Evolutionary conservation across 1,284 basidiomycete genomes (phyloP).

Genomic region (Heterobasidion irregulare): DNA sequence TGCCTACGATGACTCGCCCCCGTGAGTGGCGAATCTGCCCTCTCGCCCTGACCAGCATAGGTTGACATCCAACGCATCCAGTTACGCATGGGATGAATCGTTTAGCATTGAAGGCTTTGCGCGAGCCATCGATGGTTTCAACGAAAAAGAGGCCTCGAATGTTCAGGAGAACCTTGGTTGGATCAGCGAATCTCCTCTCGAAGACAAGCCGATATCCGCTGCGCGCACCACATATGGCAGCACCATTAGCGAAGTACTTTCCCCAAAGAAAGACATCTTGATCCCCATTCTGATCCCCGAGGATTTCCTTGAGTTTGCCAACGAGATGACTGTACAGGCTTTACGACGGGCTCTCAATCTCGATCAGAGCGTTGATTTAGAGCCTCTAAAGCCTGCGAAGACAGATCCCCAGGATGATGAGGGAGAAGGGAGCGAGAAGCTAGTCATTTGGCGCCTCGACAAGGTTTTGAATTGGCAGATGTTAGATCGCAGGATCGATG

Average conservation of each 20-base stretch:
- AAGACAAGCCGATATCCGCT: not conserved
- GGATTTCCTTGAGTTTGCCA: not conserved
- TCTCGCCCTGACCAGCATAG: not conserved
- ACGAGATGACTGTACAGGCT: not conserved
- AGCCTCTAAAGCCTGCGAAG: not conserved
- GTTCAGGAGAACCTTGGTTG: not conserved
- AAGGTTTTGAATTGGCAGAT: not conserved
- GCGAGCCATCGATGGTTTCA: not conserved
- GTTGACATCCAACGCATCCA: not conserved
- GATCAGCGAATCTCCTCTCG: not conserved
- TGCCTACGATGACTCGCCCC: not conserved
- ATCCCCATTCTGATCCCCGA: not conserved
- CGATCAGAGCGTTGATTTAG: not conserved
- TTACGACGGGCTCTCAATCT: not conserved
- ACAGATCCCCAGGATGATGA: not conserved
- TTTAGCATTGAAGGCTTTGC: not conserved
- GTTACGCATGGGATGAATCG: not conserved
- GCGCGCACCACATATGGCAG: not conserved
- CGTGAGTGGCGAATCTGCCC: not conserved
- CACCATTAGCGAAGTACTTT: not conserved
- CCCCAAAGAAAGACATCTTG: not conserved
- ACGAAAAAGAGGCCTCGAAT: not conserved
- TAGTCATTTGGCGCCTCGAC: not conserved
- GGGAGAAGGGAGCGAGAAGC: not conserved
- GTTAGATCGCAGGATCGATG: not conserved